Conservation (phyloP, 129 eudicot genomes). For the Pittosporum tobira region DNA sequence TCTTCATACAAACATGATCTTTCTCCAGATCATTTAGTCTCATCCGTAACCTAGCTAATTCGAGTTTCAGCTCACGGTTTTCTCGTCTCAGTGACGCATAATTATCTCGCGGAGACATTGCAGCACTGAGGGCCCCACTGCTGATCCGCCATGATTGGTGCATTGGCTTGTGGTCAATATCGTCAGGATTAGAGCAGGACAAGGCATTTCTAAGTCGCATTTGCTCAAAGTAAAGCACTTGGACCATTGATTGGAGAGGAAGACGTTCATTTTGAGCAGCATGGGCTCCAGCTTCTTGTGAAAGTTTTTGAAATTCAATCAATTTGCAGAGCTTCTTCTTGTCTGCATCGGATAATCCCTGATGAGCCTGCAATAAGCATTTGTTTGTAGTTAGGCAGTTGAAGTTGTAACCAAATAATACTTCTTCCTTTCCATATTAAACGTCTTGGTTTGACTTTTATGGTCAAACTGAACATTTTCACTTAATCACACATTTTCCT, state of each 20-base stretch:
- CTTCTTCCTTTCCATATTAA: too few relatives aligned
- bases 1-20: constrained; percentile 96
- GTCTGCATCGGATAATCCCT: constrained; percentile 59
- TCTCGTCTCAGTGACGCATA: constrained; percentile 88
- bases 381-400: constrained; percentile 6
- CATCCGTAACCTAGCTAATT: constrained; percentile 85
- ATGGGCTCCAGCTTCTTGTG: constrained; percentile 91
- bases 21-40: constrained; percentile 89
- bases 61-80: constrained; percentile 84
- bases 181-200: constrained; percentile 53
- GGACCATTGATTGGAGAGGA: constrained; percentile 87
- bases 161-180: constrained; percentile 59
- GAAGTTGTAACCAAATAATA: background rate
- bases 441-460: too few relatives aligned
- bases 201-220: constrained; percentile 64
- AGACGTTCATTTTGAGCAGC: constrained; percentile 97
- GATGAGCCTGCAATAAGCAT: constrained; percentile 68
- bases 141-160: constrained; percentile 90
- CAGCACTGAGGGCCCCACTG: constrained; percentile 95
- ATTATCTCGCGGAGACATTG: constrained; percentile 94
- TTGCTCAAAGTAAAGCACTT: constrained; percentile 87
- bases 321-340: constrained; percentile 75
- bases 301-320: constrained; percentile 83
- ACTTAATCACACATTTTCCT: too few relatives aligned
- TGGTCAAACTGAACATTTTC: too few relatives aligned